Base-by-base conservation (phyloP, 2,329 filamentous ascomycete species). In the Esteya vermicola region DNA sequence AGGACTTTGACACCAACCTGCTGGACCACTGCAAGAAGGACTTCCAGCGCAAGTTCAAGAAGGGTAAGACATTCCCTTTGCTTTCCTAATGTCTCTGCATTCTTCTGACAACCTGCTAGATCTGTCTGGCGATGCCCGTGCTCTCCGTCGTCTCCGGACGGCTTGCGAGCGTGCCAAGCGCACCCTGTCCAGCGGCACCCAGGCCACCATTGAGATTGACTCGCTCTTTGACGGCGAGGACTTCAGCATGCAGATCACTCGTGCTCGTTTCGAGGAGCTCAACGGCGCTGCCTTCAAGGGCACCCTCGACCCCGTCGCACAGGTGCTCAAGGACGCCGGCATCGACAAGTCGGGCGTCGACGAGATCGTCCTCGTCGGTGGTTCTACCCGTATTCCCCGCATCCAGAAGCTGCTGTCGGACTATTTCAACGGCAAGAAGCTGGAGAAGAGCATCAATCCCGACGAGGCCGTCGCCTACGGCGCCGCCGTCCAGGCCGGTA, bases 381-480 rank as follows among this genome's bases (percentile, higher is more conserved):
- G 91, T 55, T 95, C 88, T 49, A 98, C 91, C 58, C 91, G 91
- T 85, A 98, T 98, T 55, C 91, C 91, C 59, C 79, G 81, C 63
- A 93, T 98, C 64, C 91, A 98, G 81, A 96, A 96, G 78, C 82
- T 98, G 51, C 80, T 98, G 52, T 88, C 81, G 70, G 91, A 98
- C 68, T 95, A 88, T 78, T 98, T 98, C 72, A 84, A 93, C 63
- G 88, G 88, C 68, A 98, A 98, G 85, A 95, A 98, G 82, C 85
- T 95, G 52, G 89, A 96, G 78, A 96, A 38, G 76, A 91, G 84
- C 74, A 96, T 96, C 73, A 98, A 98, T 78, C 91, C 91, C 56
- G 91, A 98, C 61, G 91, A 98, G 75, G 91, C 91, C 54, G 91
- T 98, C 57, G 91, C 91, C 55, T 95, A 95, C 68, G 91, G 91